Base-by-base conservation (phyloP, 495 filamentous ascomycete genomes). In the Evernia prunastri region DNA sequence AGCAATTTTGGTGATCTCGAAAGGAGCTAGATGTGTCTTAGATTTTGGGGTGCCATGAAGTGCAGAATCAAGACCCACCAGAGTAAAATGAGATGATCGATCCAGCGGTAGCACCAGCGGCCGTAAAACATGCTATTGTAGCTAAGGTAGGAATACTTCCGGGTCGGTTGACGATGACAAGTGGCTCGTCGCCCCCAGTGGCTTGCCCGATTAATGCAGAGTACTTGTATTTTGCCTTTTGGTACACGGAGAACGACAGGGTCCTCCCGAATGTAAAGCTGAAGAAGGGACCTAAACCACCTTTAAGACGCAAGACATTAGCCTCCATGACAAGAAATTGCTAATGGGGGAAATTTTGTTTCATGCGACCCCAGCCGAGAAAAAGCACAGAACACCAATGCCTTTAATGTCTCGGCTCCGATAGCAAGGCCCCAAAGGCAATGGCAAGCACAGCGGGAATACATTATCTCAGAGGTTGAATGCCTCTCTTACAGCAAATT, bases 231-330 rank as follows among this genome's bases (percentile, higher is more conserved):
- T 93, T 93, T 39, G 89, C 86, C 60, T 84, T 84, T 75, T 91
- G 88, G 75, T 93, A 93, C 64, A 92, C 86, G 56, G 89, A 91
- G 71, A 93, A 92, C 5, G 87, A 91, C 39, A 91, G 81, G 25
- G 90, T 93, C 47, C 89, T 82, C 47, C 92, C 90, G 64, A 90
- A 78, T n/a, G 89, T 92, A 59, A 93, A 86, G 76, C 87, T 91
- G 29, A 82, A 82, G 73, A 92, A 78, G 31, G 89, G 89, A 49
- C 87, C 86, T 45, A 82, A 80, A 63, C 85, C 82, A 64, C 87
- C 87, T 89, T 68, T 56, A 62, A 53, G 58, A 36, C 35, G 60
- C 20, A 42, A 9, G 42, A 23, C 39, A n/a, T 63, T 42, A 63
- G 60, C 37, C 31, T 54, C 11, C 37, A 13, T 45, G n/a, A 27